Conservation (phyloP, 345 rosid genomes). For the Gossypium arboreum region DNA sequence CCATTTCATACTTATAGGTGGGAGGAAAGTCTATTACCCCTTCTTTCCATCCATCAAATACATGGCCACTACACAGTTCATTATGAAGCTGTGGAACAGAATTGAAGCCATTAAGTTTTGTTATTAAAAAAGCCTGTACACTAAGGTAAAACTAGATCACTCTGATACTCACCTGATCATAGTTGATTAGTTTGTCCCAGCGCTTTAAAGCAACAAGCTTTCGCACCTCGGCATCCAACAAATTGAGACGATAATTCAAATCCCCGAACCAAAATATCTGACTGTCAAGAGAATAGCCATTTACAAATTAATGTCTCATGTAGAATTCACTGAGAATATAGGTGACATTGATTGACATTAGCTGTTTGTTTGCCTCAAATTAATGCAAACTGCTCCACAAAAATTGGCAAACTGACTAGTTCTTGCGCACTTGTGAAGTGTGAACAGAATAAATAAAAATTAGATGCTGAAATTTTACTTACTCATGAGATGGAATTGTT, state of each 20-base stretch:
- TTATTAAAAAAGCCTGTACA: not conserved
- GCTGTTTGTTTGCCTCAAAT: not conserved
- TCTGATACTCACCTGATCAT: conserved; percentile 61
- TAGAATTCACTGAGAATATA: not conserved
- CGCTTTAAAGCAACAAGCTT: conserved; percentile 62
- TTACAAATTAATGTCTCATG: conserved; percentile 7
- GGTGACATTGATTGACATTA: not conserved
- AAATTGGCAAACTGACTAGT: not conserved
- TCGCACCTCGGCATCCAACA: conserved; percentile 69
- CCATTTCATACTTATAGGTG: conserved; percentile 89
- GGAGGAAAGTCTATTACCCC: conserved; percentile 84
- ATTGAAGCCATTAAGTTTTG: conserved; percentile 10
- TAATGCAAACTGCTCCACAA: not conserved
- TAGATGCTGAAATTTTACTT: conserved; percentile 25
- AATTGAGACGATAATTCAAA: conserved; percentile 84
- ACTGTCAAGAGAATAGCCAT: conserved; percentile 45
- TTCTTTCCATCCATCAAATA: conserved; percentile 91
- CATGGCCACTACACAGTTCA: conserved; percentile 71
- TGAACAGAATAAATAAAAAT: not conserved
- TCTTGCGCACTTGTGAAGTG: not conserved
- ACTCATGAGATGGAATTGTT: conserved; percentile 93
- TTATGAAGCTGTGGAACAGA: conserved; percentile 52
- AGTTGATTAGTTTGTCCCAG: conserved; percentile 76
- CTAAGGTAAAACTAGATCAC: not conserved
- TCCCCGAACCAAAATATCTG: conserved; percentile 97